phyloP scores from a whole-genome alignment of 148 eudicot genomes.

The Pouteria glomerata region DNA sequence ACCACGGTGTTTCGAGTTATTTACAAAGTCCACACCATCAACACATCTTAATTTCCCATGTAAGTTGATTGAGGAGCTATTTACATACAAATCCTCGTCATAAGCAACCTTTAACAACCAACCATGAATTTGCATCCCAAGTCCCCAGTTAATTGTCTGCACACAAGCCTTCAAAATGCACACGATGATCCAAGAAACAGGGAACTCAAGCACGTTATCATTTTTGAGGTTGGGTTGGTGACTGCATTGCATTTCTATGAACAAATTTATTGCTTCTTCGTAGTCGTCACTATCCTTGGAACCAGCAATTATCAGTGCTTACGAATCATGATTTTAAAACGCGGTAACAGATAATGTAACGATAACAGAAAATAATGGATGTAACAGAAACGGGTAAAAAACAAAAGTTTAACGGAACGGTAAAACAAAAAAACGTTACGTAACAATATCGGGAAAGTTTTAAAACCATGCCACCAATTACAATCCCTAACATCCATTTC shows the following conservation, averaged over 20 bases:
- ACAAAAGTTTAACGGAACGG: no score
- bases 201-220: constrained; percentile 20
- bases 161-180: constrained; percentile 68
- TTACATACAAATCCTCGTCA: constrained; percentile 29
- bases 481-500: constrained; percentile 46
- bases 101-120: constrained; percentile 54
- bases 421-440: no score
- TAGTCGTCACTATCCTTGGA: constrained; percentile 22
- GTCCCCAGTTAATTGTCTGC: constrained; percentile 21
- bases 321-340: no score
- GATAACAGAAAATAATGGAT: no score
- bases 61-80: constrained; percentile 47
- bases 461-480: no score
- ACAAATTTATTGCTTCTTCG: constrained; percentile 36
- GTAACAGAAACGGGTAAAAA: no score
- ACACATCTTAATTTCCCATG: constrained; percentile 48
- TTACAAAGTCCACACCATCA: constrained; percentile 36
- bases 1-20: constrained; percentile 37
- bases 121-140: constrained; percentile 69
- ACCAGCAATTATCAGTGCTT: constrained; percentile 49
- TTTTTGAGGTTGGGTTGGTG: not conserved
- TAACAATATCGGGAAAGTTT: no score
- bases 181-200: constrained; percentile 41
- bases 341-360: no score
- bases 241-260: constrained; percentile 27